Evolutionary conservation across 768 basidiomycete genomes (phyloP), one percentile per base, ranked within the genome.

Genomic region (Mycena alexandri): DNA sequence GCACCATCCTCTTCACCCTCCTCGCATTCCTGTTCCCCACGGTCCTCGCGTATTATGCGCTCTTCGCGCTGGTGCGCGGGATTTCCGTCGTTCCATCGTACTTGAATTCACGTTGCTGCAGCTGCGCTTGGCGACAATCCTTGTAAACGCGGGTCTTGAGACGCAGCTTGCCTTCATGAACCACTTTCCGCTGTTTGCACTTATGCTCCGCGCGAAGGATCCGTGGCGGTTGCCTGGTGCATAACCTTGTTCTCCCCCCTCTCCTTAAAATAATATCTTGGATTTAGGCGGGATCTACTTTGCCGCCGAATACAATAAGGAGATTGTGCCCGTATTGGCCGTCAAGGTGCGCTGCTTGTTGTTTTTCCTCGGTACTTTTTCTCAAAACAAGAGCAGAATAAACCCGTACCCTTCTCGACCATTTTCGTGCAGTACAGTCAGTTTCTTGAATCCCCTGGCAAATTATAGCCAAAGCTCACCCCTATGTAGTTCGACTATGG

Each of bases 131-230:
- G 81, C 75, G 3, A 82, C 89, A 8, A 84, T 95, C 13, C 69
- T 86, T 1, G 65, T 89, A 2, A 88, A 94, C 70, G 90, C 89
- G 0, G 75, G 76, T 10, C 78, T 95, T 34, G 89, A 93, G 70
- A 88, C 87, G 0, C 77, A 85, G 2, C 80, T 96, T 24, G 90
- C 89, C 0, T 90, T 95, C 69, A 87, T 99, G 84, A 96, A 98
- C 68, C 91, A 95, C 70, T 98, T 98, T 69, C 96, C 97, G 1
- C 81, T 99, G 3, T 98, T 98, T 76, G 92, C 91, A 0, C 76
- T 98, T 33, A 89, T 96, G 86, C 76, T 98, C 34, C 84, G 94
- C 29, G 70, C 89, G 10, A 98, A 98, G 77, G 94, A 97, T 74
- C 90, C 94, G 1, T 84, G 85, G 72, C 84, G 97, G 33, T 74